phyloP scores from a whole-genome alignment of 306 rosid species.

The Geum urbanum region DNA sequence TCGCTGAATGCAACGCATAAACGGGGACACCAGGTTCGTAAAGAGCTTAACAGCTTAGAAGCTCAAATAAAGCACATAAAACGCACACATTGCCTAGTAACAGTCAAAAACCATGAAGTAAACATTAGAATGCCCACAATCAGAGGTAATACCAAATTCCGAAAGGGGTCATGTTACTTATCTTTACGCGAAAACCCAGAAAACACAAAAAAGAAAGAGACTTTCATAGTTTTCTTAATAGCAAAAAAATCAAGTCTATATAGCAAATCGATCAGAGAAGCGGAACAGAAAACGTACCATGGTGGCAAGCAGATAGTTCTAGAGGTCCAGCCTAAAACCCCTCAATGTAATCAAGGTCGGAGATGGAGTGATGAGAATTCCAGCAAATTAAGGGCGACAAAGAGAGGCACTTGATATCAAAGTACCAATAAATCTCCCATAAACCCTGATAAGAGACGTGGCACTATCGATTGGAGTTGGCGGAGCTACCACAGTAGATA shows the following conservation, averaged over 20 bases:
- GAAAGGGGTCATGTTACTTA: background rate
- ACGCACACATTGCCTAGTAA: background rate
- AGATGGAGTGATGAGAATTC: background rate
- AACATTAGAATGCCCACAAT: background rate
- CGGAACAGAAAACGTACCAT: background rate
- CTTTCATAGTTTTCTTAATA: background rate
- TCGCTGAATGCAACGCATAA: background rate
- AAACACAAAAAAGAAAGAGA: background rate
- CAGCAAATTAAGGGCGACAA: background rate
- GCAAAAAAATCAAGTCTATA: background rate
- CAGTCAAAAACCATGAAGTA: background rate
- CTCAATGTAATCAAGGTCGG: background rate
- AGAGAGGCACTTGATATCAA: background rate
- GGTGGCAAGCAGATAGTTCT: background rate
- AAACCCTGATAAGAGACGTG: too few relatives aligned
- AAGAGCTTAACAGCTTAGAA: background rate
- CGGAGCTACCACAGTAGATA: too few relatives aligned
- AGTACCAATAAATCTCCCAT: too few relatives aligned
- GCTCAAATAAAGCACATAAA: background rate
- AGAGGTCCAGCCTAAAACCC: background rate
- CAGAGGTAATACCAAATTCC: background rate
- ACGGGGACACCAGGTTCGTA: background rate
- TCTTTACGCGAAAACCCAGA: background rate
- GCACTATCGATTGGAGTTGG: too few relatives aligned
- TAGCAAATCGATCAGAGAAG: background rate